These are phyloP conservation scores for Tulasnella sp. DNA, from an alignment of 768 basidiomycete species.

Conservation along the genomic window DNA sequence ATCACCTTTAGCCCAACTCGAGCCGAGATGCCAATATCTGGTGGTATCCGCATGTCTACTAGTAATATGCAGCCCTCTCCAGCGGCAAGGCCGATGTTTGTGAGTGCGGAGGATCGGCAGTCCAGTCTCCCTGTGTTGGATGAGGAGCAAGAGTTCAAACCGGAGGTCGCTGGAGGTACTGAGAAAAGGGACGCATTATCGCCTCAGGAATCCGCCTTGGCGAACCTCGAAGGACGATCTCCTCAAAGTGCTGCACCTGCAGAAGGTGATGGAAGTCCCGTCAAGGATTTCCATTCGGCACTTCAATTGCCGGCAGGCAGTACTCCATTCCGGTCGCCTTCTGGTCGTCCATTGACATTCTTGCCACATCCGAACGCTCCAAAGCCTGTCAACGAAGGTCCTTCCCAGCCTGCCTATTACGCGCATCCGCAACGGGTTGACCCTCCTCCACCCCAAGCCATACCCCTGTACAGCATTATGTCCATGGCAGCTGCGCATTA, in stretches of 20 bases:
- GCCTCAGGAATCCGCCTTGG: neutral
- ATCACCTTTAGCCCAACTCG: no score
- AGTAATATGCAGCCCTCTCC: no score
- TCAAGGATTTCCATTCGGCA: neutral
- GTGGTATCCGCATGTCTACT: no score
- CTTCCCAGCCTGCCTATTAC: neutral
- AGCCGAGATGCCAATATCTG: no score
- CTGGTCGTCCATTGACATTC: conserved; percentile 6
- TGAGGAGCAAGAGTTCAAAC: no score
- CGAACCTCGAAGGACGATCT: neutral
- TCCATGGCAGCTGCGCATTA: conserved; percentile 10
- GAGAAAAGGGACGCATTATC: neutral
- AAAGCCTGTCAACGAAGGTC: neutral
- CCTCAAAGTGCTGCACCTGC: neutral
- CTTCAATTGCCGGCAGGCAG: neutral
- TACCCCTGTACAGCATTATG: conserved; percentile 7
- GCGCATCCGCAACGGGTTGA: neutral
- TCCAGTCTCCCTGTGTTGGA: no score
- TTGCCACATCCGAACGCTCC: conserved; percentile 15
- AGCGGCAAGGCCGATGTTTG: no score
- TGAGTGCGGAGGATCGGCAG: no score
- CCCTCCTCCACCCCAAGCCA: neutral
- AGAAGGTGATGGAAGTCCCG: neutral
- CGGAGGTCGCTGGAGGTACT: no score
- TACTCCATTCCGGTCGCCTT: conserved; percentile 4